phyloP scores from a whole-genome alignment of 2,329 filamentous ascomycete species.

The Ophidiomyces ophidiicola region DNA sequence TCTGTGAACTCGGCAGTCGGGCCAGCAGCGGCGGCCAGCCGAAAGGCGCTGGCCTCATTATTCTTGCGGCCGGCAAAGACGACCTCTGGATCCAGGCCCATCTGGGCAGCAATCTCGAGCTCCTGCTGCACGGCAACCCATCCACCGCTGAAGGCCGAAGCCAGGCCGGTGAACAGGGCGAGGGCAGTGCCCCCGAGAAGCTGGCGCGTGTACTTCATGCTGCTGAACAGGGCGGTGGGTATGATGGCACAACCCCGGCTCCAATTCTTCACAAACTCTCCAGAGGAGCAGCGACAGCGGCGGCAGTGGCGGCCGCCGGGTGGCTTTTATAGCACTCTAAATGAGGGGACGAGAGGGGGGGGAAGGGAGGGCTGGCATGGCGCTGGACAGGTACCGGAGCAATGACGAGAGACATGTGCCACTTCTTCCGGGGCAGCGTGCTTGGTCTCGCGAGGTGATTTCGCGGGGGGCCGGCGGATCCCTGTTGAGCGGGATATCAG shows the following conservation, averaged over 20 bases:
- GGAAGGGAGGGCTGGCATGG: too few relatives aligned
- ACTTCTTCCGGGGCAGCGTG: too few relatives aligned
- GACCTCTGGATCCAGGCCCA: constrained; percentile 5
- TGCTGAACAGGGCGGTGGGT: constrained; percentile 1
- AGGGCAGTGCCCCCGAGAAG: constrained; percentile 12
- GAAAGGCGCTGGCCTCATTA: neutral
- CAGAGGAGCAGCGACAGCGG: too few relatives aligned
- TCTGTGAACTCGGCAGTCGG: constrained; percentile 5
- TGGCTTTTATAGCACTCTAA: too few relatives aligned
- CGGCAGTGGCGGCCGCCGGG: too few relatives aligned
- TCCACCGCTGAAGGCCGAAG: constrained; percentile 6
- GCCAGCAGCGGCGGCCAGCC: neutral
- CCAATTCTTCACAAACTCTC: neutral
- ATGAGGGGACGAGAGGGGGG: too few relatives aligned
- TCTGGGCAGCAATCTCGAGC: constrained; percentile 6
- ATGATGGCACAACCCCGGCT: neutral
- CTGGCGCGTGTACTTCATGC: constrained; percentile 11
- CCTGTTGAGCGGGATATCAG: too few relatives aligned
- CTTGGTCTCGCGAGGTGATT: too few relatives aligned
- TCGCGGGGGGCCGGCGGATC: too few relatives aligned
- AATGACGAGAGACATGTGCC: too few relatives aligned
- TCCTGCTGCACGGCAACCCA: constrained; percentile 7
- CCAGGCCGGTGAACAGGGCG: constrained; percentile 10
- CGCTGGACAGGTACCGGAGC: too few relatives aligned
- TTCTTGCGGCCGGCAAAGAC: constrained; percentile 1